Conservation (phyloP, 805 yeast genomes). For the Suhomyces kilbournensis region DNA sequence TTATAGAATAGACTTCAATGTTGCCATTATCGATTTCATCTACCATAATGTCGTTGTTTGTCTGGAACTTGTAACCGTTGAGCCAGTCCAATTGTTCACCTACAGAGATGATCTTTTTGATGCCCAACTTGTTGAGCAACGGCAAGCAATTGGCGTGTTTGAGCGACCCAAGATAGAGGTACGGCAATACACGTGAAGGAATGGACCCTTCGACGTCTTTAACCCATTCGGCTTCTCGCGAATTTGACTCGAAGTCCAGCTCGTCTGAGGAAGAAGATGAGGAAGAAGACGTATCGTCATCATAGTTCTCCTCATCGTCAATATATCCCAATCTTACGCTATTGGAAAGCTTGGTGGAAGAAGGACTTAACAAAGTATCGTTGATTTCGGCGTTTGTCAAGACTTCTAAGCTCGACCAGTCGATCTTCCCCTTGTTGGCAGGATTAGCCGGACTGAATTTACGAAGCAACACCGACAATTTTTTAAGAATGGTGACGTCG, state of each 20-base stretch:
- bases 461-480: conserved; percentile 60
- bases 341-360: conserved; percentile 5
- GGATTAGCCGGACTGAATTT: conserved; percentile 52
- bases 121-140: conserved; percentile 61
- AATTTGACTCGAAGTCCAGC: conserved; percentile 5
- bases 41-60: conserved; percentile 19
- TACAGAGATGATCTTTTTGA: conserved; percentile 74
- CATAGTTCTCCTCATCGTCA: conserved; percentile 19
- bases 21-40: conserved; percentile 27
- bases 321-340: conserved; percentile 26
- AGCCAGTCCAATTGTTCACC: conserved; percentile 80
- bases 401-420: conserved; percentile 32
- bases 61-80: conserved; percentile 26
- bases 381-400: conserved; percentile 30
- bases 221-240: conserved; percentile 28
- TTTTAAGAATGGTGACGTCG: conserved; percentile 65
- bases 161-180: conserved; percentile 80
- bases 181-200: conserved; percentile 81
- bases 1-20: conserved; percentile 29
- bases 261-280: conserved; percentile 8
- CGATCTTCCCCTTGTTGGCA: conserved; percentile 8
- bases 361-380: conserved; percentile 24
- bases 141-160: conserved; percentile 74
- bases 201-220: conserved; percentile 58
- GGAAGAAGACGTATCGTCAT: conserved; percentile 2